Conservation (phyloP, 2,329 filamentous ascomycete species). For the Aspergillus terreus region DNA sequence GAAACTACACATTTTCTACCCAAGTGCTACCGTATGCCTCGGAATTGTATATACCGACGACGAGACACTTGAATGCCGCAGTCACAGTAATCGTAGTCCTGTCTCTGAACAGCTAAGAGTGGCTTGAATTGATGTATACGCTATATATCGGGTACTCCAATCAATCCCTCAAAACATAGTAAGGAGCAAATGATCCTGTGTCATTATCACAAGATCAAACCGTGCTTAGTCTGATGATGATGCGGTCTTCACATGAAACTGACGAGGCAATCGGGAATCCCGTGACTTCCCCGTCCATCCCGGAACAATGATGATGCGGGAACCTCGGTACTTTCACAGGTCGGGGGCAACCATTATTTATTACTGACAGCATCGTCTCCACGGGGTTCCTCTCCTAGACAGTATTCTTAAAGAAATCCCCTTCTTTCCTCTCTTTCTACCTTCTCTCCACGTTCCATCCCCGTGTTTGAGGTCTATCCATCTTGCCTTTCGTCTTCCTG, state of each 20-base stretch:
- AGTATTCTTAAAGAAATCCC: slow-evolving; percentile 12
- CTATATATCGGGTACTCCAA: too few species aligned
- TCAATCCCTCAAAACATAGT: too few species aligned
- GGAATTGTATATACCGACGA: too few species aligned
- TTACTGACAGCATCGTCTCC: slow-evolving; percentile 6
- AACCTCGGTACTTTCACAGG: slow-evolving; percentile 31
- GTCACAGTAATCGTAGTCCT: too few species aligned
- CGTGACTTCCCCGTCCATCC: slow-evolving; percentile 16
- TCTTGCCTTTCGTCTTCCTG: slow-evolving; percentile 1
- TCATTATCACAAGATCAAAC: not conserved
- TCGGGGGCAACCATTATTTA: slow-evolving; percentile 16
- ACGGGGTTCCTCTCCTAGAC: slow-evolving; percentile 7
- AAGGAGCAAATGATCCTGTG: not conserved
- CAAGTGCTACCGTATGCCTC: too few species aligned
- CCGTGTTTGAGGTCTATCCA: not conserved
- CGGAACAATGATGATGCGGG: slow-evolving; percentile 25
- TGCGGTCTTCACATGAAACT: slow-evolving; percentile 21
- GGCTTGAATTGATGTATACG: too few species aligned
- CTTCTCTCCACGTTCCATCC: slow-evolving; percentile 1
- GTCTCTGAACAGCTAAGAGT: too few species aligned
- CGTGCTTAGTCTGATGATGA: not conserved
- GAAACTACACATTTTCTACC: too few species aligned
- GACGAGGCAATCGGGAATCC: slow-evolving; percentile 11
- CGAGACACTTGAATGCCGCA: too few species aligned
- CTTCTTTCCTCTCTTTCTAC: slow-evolving; percentile 1